Conservation (phyloP, 1,284 basidiomycete genomes). For the Microbotryomycetes sp. region DNA sequence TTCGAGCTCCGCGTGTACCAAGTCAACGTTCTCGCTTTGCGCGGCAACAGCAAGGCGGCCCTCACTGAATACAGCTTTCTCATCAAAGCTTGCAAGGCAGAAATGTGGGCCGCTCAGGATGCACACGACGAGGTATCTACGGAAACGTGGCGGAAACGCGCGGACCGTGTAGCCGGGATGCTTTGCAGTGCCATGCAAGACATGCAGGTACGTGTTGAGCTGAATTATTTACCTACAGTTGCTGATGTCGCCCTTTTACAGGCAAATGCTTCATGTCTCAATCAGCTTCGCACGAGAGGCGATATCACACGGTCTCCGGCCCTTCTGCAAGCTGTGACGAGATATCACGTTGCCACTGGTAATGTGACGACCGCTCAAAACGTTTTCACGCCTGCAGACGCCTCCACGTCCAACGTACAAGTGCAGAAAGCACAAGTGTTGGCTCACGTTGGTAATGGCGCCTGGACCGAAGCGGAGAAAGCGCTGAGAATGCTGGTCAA, state of each 20-base stretch:
- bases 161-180: constrained; percentile 58
- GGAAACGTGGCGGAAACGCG: constrained; percentile 70
- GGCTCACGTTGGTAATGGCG: constrained; percentile 56
- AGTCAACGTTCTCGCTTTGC: constrained; percentile 39
- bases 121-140: constrained; percentile 43
- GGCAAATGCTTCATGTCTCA: too few species aligned
- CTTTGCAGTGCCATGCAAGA: constrained; percentile 65
- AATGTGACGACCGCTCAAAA: constrained; percentile 51
- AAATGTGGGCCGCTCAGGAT: constrained; percentile 5
- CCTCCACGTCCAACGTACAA: constrained; percentile 43
- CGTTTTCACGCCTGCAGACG: constrained; percentile 51
- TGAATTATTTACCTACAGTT: too few species aligned
- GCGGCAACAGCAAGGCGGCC: constrained; percentile 59
- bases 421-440: constrained; percentile 58
- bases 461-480: constrained; percentile 54
- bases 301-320: too few species aligned
- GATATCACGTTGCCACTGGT: constrained; percentile 66
- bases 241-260: constrained; percentile 48
- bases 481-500: constrained; percentile 47
- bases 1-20: constrained; percentile 72
- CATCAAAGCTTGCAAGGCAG: not conserved
- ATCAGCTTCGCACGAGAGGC: too few species aligned
- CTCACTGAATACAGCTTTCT: constrained; percentile 53
- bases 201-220: constrained; percentile 51
- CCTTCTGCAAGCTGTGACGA: constrained; percentile 57